Conservation (phyloP, 2,329 filamentous ascomycete species). For the Fusarium sp. region DNA sequence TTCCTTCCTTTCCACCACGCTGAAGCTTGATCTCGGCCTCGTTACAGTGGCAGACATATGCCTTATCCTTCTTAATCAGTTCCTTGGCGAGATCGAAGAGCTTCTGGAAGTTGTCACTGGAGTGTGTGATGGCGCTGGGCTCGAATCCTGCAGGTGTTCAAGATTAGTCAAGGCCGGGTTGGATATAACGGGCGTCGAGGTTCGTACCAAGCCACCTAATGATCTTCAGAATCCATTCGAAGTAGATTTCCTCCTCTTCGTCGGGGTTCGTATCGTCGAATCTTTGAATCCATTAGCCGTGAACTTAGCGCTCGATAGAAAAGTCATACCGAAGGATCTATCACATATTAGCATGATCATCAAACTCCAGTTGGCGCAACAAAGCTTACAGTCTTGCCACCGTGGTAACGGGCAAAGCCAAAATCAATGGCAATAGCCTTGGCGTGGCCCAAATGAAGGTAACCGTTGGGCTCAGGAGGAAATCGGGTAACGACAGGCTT, state of each 20-base stretch:
- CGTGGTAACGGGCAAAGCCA: constrained; percentile 88
- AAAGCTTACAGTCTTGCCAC: constrained; percentile 66
- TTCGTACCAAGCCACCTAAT: constrained; percentile 74
- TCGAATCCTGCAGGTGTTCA: constrained; percentile 66
- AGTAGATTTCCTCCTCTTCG: constrained; percentile 90
- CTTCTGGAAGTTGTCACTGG: constrained; percentile 88
- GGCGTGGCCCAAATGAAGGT: constrained; percentile 90
- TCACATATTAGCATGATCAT: constrained; percentile 21
- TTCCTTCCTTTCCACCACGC: constrained; percentile 79
- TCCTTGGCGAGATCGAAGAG: constrained; percentile 91
- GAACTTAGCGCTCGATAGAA: background rate
- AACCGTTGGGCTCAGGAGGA: constrained; percentile 91
- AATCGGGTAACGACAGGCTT: constrained; percentile 77
- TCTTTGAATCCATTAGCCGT: constrained; percentile 55
- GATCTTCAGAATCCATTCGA: constrained; percentile 88
- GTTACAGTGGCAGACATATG: constrained; percentile 90
- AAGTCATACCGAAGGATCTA: constrained; percentile 49
- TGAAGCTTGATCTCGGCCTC: constrained; percentile 87
- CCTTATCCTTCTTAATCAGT: constrained; percentile 76
- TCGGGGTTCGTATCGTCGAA: constrained; percentile 98
- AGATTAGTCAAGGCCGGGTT: constrained; percentile 10
- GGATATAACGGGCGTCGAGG: background rate
- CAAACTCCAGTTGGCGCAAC: background rate
- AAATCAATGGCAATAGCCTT: constrained; percentile 98
- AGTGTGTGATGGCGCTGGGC: constrained; percentile 83